A percentile compares a stretch with the other conserved stretches of the same genome.
Conservation (phyloP, 495 filamentous ascomycete genomes). For the Penicillium longicatenatum region DNA sequence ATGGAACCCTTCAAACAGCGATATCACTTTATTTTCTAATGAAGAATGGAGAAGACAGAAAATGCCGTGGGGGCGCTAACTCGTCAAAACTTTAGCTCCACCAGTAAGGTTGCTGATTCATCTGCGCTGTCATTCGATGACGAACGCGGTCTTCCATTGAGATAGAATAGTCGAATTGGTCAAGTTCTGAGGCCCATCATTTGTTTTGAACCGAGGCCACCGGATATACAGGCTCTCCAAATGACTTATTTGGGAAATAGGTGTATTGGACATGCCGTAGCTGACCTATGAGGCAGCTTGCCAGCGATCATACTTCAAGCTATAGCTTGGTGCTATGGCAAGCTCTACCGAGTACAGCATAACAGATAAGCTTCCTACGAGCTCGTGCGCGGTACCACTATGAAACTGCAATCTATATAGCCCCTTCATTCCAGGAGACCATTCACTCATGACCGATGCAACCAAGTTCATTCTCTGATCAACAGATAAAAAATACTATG, state of each 20-base stretch:
- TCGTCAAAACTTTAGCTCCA: slow-evolving; percentile 38
- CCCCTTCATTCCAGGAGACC: slow-evolving; percentile 19
- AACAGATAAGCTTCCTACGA: too few relatives aligned
- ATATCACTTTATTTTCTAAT: slow-evolving; percentile 3
- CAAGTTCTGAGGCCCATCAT: too few relatives aligned
- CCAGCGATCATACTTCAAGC: not conserved
- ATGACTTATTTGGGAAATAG: not conserved
- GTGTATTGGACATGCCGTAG: not conserved
- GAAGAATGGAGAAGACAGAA: slow-evolving; percentile 20
- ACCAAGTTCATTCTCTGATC: slow-evolving; percentile 24
- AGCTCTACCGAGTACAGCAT: not conserved
- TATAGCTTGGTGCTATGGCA: not conserved
- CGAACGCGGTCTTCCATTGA: not conserved
- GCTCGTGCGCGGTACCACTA: too few relatives aligned
- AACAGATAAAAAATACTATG: slow-evolving; percentile 12
- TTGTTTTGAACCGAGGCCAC: not conserved
- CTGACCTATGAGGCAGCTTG: not conserved
- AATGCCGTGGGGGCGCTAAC: slow-evolving; percentile 27
- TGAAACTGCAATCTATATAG: not conserved
- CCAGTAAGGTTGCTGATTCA: slow-evolving; percentile 34
- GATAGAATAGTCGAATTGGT: not conserved
- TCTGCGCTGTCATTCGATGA: not conserved
- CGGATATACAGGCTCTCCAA: not conserved
- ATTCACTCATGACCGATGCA: slow-evolving; percentile 11
- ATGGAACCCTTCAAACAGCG: slow-evolving; percentile 11